These are phyloP conservation scores for Acaromyces ingoldii DNA, from an alignment of 1,284 basidiomycete genomes.

Conservation along the genomic window DNA sequence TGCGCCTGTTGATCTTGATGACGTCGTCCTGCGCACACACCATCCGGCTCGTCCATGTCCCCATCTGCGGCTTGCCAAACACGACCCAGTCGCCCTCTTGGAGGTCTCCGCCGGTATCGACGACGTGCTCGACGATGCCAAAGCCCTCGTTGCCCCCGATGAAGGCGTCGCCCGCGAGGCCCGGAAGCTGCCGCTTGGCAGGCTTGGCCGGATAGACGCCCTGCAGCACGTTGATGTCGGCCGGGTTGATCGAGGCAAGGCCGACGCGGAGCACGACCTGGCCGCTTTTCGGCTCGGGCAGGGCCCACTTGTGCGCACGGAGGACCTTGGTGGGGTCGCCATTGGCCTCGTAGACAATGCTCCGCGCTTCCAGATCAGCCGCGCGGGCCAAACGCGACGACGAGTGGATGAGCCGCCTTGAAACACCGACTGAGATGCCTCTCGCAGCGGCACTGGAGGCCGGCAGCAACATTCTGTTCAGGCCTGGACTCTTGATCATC, in stretches of 20 bases:
- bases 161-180: conserved; percentile 35
- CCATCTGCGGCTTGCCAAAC: conserved; percentile 48
- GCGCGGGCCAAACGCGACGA: too few relatives aligned
- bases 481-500: neutral
- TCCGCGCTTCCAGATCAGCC: conserved; percentile 1
- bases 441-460: too few relatives aligned
- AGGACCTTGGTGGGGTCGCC: conserved; percentile 15
- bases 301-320: neutral
- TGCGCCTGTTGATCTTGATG: conserved; percentile 52
- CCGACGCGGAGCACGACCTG: conserved; percentile 5
- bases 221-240: conserved; percentile 71
- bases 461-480: too few relatives aligned
- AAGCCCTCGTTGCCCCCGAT: conserved; percentile 76
- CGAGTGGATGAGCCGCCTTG: too few relatives aligned
- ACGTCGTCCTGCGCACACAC: conserved; percentile 61
- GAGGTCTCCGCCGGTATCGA: conserved; percentile 53
- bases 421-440: too few relatives aligned
- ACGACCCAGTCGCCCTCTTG: conserved; percentile 62
- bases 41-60: conserved; percentile 69
- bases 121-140: conserved; percentile 63
- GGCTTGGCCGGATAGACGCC: conserved; percentile 73
- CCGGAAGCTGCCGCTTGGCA: conserved; percentile 40
- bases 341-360: conserved; percentile 10
- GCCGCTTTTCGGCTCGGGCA: conserved; percentile 1
- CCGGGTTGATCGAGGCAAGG: conserved; percentile 53